Evolutionary conservation across 805 yeast species (phyloP), one percentile per base, ranked within the genome.

Genomic region (Wickerhamiella cacticola): DNA sequence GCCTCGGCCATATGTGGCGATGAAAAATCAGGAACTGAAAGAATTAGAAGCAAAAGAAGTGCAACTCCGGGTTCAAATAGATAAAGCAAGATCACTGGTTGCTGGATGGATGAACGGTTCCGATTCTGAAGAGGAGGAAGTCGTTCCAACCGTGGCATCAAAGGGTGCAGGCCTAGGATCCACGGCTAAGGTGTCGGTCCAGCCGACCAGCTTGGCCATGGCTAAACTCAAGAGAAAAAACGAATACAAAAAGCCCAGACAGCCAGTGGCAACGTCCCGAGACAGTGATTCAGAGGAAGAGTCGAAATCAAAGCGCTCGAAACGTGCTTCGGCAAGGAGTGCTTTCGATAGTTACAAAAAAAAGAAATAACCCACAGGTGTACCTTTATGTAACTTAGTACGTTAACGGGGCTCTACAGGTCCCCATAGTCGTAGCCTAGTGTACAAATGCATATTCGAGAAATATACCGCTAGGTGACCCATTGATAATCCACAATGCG

Each of bases 341-440:
- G 47, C 47, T 7, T 35, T 35, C 15, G 47, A 44, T 44, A 44
- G 22, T 19, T 18, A 44, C 25, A 44, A 35, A 26, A 44, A 26
- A 24, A 35, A 35, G 24, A 28, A 16, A 35, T 25, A 33, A 23
- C 12, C 23, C 41, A 18, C 24, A 8, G 12, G n/a, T 33, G 8
- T 7, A 33, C 9, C n/a, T 9, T 15, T 15, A 33, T 9, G n/a
- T 15, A 13, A 15, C 9, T 33, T 7, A 33, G 36, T 8, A 13
- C 8, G 18, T n/a, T 13, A 33, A 13, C n/a, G n/a, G n/a, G n/a
- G n/a, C n/a, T n/a, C n/a, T n/a, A n/a, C n/a, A n/a, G n/a, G n/a
- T n/a, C n/a, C n/a, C n/a, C n/a, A n/a, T n/a, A n/a, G n/a, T n/a
- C n/a, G n/a, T n/a, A n/a, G n/a, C n/a, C n/a, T n/a, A n/a, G n/a